Evolutionary conservation across 352 stramenopile species (phyloP), one percentile per base, ranked within the genome.

Genomic region (Phytophthora cajani): DNA sequence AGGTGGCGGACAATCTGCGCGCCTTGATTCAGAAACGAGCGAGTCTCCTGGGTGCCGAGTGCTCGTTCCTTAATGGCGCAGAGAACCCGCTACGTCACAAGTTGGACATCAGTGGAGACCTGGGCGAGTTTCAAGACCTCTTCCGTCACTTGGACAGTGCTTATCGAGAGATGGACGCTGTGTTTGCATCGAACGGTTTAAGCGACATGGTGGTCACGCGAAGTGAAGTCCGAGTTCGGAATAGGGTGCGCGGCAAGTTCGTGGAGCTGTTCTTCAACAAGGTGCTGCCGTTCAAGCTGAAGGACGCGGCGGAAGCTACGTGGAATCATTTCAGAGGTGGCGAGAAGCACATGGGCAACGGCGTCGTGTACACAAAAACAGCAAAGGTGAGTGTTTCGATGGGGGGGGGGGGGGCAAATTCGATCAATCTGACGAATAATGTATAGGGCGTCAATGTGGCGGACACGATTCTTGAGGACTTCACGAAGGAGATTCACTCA

Each of bases 381-480:
- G 44, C 44, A 10, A 51, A 51, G 44, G 44, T 51, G 27, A 30
- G 27, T 30, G 3, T 30, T 30, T 42, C 36, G 36, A 42, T 17
- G 33, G 33, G 33, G 27, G 27, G 30, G 30, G 30, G 7, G 7
- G 7, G 7, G 30, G 30, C 38, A n/a, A 44, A 44, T 44, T 7
- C 14, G 40, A 17, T 9, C 9, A 52, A 21, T 10, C 30, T 4
- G 6, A 36, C 6, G 44, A 25, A 32, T 33, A 14, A 32, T 50
- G 0, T 57, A 23, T 40, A 80, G 75, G 58, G 69, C 49, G 46
- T 72, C n/a, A 70, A 75, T 16, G 67, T 67, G 36, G 38, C 16
- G 12, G 38, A 17, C 38, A 36, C 30, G 30, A 36, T 36, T 36
- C 30, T 36, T 9, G 30, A 36, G 30, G 30, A 36, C 30, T 36